These are phyloP conservation scores for Leptodontidium sp. DNA, from an alignment of 2,329 filamentous ascomycete species.

Conservation along the genomic window DNA sequence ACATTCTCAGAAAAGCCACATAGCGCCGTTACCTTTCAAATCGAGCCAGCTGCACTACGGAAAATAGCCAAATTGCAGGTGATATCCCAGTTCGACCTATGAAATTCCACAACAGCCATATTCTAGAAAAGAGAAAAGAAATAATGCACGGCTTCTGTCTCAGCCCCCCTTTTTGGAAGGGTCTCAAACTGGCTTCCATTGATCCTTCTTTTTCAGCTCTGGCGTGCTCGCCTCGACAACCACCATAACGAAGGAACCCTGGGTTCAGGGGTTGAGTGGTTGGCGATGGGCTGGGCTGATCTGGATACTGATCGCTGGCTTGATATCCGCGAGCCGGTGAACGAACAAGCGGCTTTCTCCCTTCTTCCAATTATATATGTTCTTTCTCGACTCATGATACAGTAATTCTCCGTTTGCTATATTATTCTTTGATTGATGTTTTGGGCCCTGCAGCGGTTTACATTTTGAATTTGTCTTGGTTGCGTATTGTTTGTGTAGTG, in stretches of 20 bases:
- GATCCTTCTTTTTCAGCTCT: not conserved
- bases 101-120: not conserved
- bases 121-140: not conserved
- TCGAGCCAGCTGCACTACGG: not conserved
- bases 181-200: conserved; percentile 8
- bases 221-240: not conserved
- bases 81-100: not conserved
- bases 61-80: not conserved
- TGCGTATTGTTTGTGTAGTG: not conserved
- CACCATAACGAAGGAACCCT: not conserved
- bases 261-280: not conserved
- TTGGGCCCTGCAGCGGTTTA: not conserved
- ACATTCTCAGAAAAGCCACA: too few species aligned
- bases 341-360: not conserved
- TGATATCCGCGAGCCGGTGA: conserved; percentile 11
- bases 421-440: not conserved
- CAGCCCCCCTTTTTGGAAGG: not conserved
- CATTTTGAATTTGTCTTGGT: not conserved
- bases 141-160: too few species aligned
- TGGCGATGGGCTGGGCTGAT: too few species aligned
- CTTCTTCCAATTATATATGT: not conserved
- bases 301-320: not conserved
- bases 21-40: too few species aligned
- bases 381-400: not conserved
- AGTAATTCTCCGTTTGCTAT: not conserved